Base-by-base conservation (phyloP, 768 basidiomycete species). In the Sarcodon aspratus region DNA sequence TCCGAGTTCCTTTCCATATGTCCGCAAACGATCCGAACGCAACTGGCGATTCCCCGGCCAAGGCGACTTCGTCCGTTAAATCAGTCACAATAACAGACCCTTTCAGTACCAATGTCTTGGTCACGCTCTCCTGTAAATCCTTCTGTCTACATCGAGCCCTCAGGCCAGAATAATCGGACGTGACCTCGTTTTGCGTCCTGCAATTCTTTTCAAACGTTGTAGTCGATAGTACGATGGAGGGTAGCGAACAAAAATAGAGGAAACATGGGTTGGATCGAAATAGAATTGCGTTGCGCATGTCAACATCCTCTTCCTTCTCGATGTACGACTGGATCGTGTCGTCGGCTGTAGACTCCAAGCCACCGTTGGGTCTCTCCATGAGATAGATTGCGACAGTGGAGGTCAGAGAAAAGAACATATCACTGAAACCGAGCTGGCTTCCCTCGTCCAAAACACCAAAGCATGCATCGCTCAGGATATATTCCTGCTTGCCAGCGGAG, bases 1-100 rank as follows among this genome's bases (percentile, higher is more conserved):
- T 68, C 78, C 77, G 79, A 5, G 59, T 52, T 0, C 75, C 79
- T 59, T 76, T 75, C 77, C 77, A 80, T 5, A 80, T 75, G 56
- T 80, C 79, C 32, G 76, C 71, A 49, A 80, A 81, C 6, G 74
- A 69, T 1, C 79, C 79, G 59, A 73, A 70, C 27, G 66, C 73
- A 34, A 76, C 69, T 0, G 78, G 68, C 50, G 69, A 62, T 43
- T 68, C 63, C 1, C 76, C 77, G 13, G 74, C 59, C 48, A 63
- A 67, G 48, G 58, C 62, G 9, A 81, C 70, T 49, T 76, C 74
- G 52, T 79, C 79, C 33, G 78, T 79, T 44, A 81, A 59, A 54
- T 81, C 78, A 37, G 71, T 67, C 49, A 79, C 54, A 11, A 72
- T 56, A 40, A 76, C 58, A 38, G 68, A 67, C 6, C 71, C 75